These are phyloP conservation scores for Cochlearia excelsa DNA, from an alignment of 345 rosid species.

Conservation along the genomic window DNA sequence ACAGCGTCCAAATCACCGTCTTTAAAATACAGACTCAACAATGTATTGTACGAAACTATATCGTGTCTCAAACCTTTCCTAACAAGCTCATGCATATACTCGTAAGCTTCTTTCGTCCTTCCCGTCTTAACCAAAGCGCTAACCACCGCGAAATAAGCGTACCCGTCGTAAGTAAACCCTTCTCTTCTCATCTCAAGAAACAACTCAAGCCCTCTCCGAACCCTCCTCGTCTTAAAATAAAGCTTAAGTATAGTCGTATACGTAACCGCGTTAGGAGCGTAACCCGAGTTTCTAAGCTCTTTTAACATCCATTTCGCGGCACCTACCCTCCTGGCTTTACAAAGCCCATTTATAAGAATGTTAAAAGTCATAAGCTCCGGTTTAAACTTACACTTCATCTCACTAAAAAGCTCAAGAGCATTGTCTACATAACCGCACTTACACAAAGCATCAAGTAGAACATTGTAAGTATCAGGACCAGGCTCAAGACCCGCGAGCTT, in stretches of 20 bases:
- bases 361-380: conserved; percentile 63
- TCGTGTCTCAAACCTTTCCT: conserved; percentile 59
- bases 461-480: conserved; percentile 56
- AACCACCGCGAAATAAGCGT: conserved; percentile 61
- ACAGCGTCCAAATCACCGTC: conserved; percentile 56
- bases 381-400: conserved; percentile 49
- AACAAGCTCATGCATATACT: conserved; percentile 47
- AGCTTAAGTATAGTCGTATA: conserved; percentile 68
- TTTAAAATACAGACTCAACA: conserved; percentile 61
- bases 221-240: conserved; percentile 53
- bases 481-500: conserved; percentile 35
- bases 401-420: conserved; percentile 59
- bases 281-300: conserved; percentile 55
- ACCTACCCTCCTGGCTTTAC: conserved; percentile 51
- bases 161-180: conserved; percentile 81
- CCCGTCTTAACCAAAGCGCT: conserved; percentile 66
- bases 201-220: conserved; percentile 59
- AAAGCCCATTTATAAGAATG: conserved; percentile 71
- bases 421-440: conserved; percentile 50
- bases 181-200: conserved; percentile 52
- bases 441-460: conserved; percentile 79
- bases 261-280: conserved; percentile 61
- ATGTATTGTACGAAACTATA: conserved; percentile 66
- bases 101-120: conserved; percentile 46
- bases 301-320: conserved; percentile 54